These are phyloP conservation scores for Luzula sylvatica DNA, from an alignment of 176 grass and related monocot species.

Conservation along the genomic window DNA sequence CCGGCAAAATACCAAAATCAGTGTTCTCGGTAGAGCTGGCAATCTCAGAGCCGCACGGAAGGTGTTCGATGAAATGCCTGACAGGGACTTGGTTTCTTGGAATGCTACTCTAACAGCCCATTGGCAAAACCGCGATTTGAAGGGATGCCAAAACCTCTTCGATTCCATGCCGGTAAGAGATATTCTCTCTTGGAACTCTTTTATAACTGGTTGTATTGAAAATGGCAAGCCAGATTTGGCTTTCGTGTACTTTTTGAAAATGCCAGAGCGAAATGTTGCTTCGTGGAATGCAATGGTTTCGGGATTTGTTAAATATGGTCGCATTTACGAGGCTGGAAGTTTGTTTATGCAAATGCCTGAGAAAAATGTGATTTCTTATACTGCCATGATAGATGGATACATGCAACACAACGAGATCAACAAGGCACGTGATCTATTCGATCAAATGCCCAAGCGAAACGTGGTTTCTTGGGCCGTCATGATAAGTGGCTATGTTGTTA, in stretches of 20 bases:
- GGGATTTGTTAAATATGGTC: conserved; percentile 41
- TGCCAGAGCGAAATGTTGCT: conserved; percentile 50
- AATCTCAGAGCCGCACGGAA: conserved; percentile 48
- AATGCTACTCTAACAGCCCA: conserved; percentile 67
- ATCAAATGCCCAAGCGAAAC: conserved; percentile 61
- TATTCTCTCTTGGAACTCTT: conserved; percentile 84
- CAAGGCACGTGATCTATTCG: conserved; percentile 51
- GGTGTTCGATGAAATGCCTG: conserved; percentile 66
- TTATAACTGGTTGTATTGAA: conserved; percentile 57
- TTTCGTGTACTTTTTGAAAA: conserved; percentile 42
- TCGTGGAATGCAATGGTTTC: conserved; percentile 85
- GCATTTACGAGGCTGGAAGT: conserved; percentile 35
- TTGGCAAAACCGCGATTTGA: conserved; percentile 51
- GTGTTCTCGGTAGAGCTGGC: conserved; percentile 39
- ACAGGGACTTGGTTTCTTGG: conserved; percentile 67
- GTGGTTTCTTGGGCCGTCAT: conserved; percentile 63
- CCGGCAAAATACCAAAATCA: conserved; percentile 34
- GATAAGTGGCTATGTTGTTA: conserved; percentile 58
- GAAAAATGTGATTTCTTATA: conserved; percentile 77
- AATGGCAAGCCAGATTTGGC: conserved; percentile 44
- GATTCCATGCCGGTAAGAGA: conserved; percentile 51
- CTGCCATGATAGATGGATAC: conserved; percentile 57
- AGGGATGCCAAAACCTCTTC: conserved; percentile 47
- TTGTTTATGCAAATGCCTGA: conserved; percentile 52
- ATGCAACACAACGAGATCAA: conserved; percentile 30